Evolutionary conservation across 371 early-diverging fungal species (phyloP), one percentile per base, ranked within the genome.

Genomic region (Amoeboradix gromovi): DNA sequence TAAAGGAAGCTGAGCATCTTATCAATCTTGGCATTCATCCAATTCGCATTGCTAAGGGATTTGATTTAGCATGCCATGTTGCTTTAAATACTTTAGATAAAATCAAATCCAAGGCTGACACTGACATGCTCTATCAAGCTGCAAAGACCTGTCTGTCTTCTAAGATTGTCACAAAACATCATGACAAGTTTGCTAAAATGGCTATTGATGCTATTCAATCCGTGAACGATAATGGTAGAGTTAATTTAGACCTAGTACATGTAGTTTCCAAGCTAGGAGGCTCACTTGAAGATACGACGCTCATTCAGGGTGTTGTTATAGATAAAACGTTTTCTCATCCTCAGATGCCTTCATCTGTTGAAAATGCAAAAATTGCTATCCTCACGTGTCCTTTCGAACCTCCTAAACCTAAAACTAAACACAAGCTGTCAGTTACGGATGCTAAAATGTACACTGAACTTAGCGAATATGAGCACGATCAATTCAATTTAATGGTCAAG

Each of bases 361-460:
- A 82, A 69, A 87, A 98, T 77, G 98, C 94, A 76, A 90, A 88
- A 79, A 88, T 99, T 73, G 98, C 98, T 65, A 91, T 99, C 71
- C 79, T 99, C 32, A 97, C 96, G 31, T 99, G 99, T 80, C 94
- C 99, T 31, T 99, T 99, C 78, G 99, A 99, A 83, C 99, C 98
- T 68, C 99, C 99, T 72, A 97, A 98, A 84, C 93, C 99, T 75
- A 99, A 99, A 84, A 98, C 96, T 75, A 99, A 99, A 87, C 98
- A 98, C 78, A 91, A 92, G 83, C 83, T 99, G 68, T 92, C 96
- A 73, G 95, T 99, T 75, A 88, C 88, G 28, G 87, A 87, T 16
- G 96, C 92, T 29, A 95, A 96, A 75, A 98, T 98, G 79, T 99
- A 90, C 82, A 84, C 91, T 77, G 88, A 90, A 75, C 81, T 99